Percentiles rank a stretch among this genome's conserved stretches.
Conservation (phyloP, 2,329 filamentous ascomycete species). For the Alternaria sp. region DNA sequence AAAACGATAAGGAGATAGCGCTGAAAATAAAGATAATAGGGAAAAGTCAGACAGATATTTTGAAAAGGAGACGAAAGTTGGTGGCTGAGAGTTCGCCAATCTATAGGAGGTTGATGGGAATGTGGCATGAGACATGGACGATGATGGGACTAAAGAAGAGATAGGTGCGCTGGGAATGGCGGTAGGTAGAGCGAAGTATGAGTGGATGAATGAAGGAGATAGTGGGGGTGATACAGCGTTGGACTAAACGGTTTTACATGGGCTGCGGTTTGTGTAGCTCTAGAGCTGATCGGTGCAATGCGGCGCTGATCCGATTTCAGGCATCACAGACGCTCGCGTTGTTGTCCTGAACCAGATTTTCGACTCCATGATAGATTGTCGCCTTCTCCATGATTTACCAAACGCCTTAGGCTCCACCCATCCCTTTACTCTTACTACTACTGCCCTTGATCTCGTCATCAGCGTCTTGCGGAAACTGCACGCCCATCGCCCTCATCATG, state of each 20-base stretch:
- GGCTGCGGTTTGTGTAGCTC: not conserved
- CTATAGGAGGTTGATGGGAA: constrained; percentile 12
- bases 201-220: not conserved
- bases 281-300: not conserved
- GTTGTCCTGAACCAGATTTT: not conserved
- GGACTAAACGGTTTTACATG: not conserved
- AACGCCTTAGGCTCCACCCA: not conserved
- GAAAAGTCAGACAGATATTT: constrained; percentile 8
- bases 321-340: not conserved
- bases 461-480: constrained; percentile 82
- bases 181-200: not conserved
- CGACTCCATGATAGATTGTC: not conserved
- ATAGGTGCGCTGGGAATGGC: not conserved
- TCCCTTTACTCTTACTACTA: constrained; percentile 6
- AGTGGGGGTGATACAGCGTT: not conserved
- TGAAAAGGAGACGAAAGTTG: constrained; percentile 5
- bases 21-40: not conserved
- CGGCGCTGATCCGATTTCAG: too few species aligned
- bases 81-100: constrained; percentile 3
- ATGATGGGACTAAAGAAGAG: not conserved
- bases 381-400: not conserved
- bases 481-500: constrained; percentile 83
- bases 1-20: constrained; percentile 10
- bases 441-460: constrained; percentile 55
- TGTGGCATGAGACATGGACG: not conserved